Evolutionary conservation across 2,329 filamentous ascomycete genomes (phyloP).

Genomic region (Curvularia hawaiiensis): DNA sequence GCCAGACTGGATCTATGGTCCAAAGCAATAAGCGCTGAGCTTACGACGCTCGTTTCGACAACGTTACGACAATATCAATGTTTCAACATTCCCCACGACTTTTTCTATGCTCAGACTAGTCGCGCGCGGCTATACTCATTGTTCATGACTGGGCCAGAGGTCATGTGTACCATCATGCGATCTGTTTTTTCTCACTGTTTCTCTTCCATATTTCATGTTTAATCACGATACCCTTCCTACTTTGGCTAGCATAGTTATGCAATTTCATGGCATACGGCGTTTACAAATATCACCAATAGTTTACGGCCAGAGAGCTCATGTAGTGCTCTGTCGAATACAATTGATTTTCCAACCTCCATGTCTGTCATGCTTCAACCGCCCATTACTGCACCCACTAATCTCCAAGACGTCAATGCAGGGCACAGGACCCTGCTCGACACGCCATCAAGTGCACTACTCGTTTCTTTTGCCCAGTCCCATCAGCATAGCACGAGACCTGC

Average conservation of each 20-base stretch:
- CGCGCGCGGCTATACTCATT: conserved; percentile 8
- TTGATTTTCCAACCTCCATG: neutral
- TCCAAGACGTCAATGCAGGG: neutral
- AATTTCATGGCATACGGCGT: conserved; percentile 4
- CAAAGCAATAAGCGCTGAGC: conserved; percentile 27
- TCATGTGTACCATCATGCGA: neutral
- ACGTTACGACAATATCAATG: conserved; percentile 9
- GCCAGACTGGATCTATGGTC: conserved; percentile 53
- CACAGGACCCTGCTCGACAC: neutral
- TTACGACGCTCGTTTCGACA: conserved; percentile 17
- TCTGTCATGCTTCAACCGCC: neutral
- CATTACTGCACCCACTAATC: neutral
- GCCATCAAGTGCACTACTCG: neutral
- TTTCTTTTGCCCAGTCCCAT: neutral
- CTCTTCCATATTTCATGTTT: conserved; percentile 4
- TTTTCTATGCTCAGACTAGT: conserved; percentile 2
- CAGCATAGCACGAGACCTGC: neutral
- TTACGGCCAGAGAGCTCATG: neutral
- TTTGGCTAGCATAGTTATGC: neutral
- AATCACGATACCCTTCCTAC: conserved; percentile 22
- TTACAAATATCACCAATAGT: neutral
- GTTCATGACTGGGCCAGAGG: neutral
- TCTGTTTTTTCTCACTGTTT: neutral
- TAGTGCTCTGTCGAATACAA: neutral
- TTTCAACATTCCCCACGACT: neutral